Percentiles rank a stretch among this genome's conserved stretches.
Evolutionary conservation across 805 yeast species (phyloP).

Genomic region (Candida jianshihensis): DNA sequence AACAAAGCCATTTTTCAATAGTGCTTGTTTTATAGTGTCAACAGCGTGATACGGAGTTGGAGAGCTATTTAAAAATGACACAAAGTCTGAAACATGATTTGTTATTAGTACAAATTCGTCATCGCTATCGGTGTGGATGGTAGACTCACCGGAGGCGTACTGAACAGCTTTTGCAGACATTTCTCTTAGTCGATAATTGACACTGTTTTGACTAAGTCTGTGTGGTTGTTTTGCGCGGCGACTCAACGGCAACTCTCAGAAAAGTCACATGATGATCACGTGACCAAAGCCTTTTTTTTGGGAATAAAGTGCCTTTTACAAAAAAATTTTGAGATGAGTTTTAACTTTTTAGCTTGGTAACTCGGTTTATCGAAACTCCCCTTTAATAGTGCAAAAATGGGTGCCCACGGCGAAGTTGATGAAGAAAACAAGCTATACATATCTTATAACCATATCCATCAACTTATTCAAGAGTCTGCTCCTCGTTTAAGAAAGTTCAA

Average conservation of each 20-base stretch:
- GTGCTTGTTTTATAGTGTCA: slow-evolving; percentile 47
- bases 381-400: slow-evolving; percentile 9
- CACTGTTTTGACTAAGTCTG: background rate
- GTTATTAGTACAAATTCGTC: slow-evolving; percentile 9
- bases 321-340: background rate
- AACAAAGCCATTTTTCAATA: slow-evolving; percentile 57
- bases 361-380: too few species aligned
- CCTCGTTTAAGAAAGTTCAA: slow-evolving; percentile 60
- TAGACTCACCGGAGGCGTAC: slow-evolving; percentile 22
- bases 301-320: background rate
- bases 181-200: background rate
- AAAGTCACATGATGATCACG: too few species aligned
- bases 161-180: slow-evolving; percentile 15
- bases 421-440: slow-evolving; percentile 52
- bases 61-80: slow-evolving; percentile 71
- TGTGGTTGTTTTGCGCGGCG: background rate
- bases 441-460: slow-evolving; percentile 76
- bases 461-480: slow-evolving; percentile 58
- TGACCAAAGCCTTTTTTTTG: too few species aligned
- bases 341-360: too few species aligned
- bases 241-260: too few species aligned
- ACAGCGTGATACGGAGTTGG: slow-evolving; percentile 97
- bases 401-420: slow-evolving; percentile 17
- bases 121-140: background rate
- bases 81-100: slow-evolving; percentile 40